A percentile compares a stretch with the other conserved stretches of the same genome.
These are phyloP conservation scores for Rubia balearica DNA, from an alignment of 305 asterid genomes.

Conservation along the genomic window DNA sequence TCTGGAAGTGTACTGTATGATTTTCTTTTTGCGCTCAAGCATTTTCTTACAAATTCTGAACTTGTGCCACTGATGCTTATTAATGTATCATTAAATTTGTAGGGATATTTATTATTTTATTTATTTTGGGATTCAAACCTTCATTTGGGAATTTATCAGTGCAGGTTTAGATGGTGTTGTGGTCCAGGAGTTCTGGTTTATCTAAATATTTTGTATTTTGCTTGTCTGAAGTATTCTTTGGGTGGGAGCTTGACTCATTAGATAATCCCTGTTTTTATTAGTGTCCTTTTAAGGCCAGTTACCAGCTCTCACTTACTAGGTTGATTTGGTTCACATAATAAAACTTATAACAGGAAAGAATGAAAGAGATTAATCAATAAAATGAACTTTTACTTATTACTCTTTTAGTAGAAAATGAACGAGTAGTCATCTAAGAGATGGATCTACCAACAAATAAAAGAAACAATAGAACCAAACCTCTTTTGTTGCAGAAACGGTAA, in stretches of 20 bases:
- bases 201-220: neutral
- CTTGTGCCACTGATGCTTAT: neutral
- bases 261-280: neutral
- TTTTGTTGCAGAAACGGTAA: no score
- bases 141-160: neutral
- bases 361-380: neutral
- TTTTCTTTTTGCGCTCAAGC: slow-evolving; percentile 2
- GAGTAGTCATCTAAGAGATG: neutral
- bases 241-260: slow-evolving; percentile 1
- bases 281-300: neutral
- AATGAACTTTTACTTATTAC: neutral
- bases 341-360: neutral
- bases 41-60: neutral
- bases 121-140: neutral
- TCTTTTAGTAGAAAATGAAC: neutral
- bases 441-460: neutral
- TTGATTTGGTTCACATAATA: neutral
- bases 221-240: neutral
- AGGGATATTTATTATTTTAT: neutral
- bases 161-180: neutral
- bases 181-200: neutral
- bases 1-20: neutral
- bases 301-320: neutral
- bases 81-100: neutral
- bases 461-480: neutral